Evolutionary conservation across 768 basidiomycete genomes (phyloP), one percentile per base, ranked within the genome.

Genomic region (Mycena vulgaris): DNA sequence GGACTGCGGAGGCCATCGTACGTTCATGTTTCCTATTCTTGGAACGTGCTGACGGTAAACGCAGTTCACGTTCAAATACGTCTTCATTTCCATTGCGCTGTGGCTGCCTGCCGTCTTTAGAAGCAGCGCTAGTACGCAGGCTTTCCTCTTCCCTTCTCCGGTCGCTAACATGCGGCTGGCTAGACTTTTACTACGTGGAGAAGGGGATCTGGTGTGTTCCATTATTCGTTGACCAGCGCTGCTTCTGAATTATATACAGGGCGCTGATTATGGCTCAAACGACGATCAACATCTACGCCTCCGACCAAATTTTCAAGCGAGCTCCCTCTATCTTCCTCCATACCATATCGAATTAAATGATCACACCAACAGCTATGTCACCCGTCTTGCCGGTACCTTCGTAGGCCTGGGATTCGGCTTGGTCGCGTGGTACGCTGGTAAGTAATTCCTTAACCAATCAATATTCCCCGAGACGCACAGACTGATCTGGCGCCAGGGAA

Each of bases 241-340:
- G 39, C 33, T 28, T 74, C 5, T 57, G 59, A 35, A 21, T 16
- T 7, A n/a, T 39, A 5, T 17, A 7, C 47, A 83, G 88, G 88
- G 88, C 88, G 6, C 77, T 90, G 55, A 88, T 90, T 74, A 90
- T 89, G 87, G 85, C 87, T 0, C 90, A 90, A 72, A 89, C 87
- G 1, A 88, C 86, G 17, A 66, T 90, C 60, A 88, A 86, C 52
- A 83, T 90, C 39, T 90, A 85, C 72, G 83, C 85, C 4, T 88
- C 88, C 11, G 89, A 91, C 75, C 90, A 90, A 75, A 83, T 90
- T 7, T 85, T 75, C 77, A 86, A 86, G 85, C 85, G 58, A 30
- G 80, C 73, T 10, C 6, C 23, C 39, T 19, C 8, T n/a, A 9
- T 39, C 35, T 35, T 51, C n/a, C 47, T 42, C n/a, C 31, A 30